Evolutionary conservation across 257 asterid genomes (phyloP), one percentile per base, ranked within the genome.

Genomic region (Verbascum thapsus): DNA sequence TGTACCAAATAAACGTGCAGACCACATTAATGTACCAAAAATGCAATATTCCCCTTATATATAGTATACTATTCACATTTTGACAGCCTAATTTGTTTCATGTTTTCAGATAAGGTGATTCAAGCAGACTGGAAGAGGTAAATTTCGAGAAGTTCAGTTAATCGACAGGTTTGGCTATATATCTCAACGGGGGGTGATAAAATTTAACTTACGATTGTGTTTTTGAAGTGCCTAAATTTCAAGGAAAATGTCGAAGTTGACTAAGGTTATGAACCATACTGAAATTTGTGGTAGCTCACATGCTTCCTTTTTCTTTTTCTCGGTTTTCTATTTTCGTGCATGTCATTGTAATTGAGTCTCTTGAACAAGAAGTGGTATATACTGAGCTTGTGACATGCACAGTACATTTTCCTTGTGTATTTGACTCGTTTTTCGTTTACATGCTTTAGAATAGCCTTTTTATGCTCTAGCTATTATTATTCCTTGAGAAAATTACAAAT

Each of bases 71-170:
- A 34, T 48, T 0, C n/a, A 17, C 34, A 3, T 32, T 51, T 40
- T 66, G 30, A 11, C 15, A 9, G 40, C 32, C 32, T 26, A 26
- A 26, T 42, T 19, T 30, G 43, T 43, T 43, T 54, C 23, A 42
- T 53, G 56, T 53, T 40, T 30, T 12, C 38, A 63, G 60, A 51
- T 37, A 63, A 50, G 51, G 60, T 22, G 51, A 63, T 54, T 66
- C 64, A 32, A 30, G 64, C 18, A 4, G 63, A 54, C n/a, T 66
- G 63, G 63, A 53, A 40, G 50, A 40, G 63, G 63, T 66, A 32
- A 44, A 45, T 17, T 54, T 43, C 37, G 7, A 17, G 48, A 53
- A 12, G 17, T 32, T 17, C 1, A 3, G 38, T 45, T 65, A 9
- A 43, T 16, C 37, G 17, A 37, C 30, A 20, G 43, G 43, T 26